phyloP scores from a whole-genome alignment of 2,329 filamentous ascomycete species.

The Zymoseptoria pseudotritici region DNA sequence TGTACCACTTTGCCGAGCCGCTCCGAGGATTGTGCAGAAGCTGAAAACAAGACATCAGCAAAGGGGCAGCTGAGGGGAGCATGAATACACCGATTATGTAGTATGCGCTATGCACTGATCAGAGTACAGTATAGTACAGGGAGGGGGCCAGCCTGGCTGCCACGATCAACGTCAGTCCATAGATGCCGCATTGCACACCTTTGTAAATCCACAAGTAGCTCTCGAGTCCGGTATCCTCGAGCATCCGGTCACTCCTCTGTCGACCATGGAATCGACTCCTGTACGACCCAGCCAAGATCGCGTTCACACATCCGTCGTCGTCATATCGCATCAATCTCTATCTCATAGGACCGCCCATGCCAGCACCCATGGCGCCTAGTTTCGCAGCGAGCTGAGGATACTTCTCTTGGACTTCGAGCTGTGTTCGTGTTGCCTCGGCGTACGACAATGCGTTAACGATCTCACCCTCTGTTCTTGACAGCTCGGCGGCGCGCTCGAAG shows the following conservation, averaged over 20 bases:
- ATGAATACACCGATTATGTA: background rate
- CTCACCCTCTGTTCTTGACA: constrained; percentile 89
- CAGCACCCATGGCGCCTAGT: constrained; percentile 31
- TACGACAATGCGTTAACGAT: constrained; percentile 95
- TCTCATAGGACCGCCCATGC: constrained; percentile 16
- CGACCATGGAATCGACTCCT: too few species aligned
- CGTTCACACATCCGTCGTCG: background rate
- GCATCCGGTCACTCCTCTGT: background rate
- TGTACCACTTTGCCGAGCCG: too few species aligned
- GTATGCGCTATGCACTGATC: background rate
- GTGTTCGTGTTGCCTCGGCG: constrained; percentile 91
- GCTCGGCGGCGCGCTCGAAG: constrained; percentile 92
- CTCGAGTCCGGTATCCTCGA: background rate
- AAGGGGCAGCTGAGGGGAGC: background rate
- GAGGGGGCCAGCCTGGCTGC: background rate
- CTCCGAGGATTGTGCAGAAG: background rate
- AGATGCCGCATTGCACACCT: background rate
- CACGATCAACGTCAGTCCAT: background rate
- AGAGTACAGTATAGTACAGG: background rate
- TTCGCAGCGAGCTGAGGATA: constrained; percentile 44
- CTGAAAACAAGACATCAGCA: background rate
- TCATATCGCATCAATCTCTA: constrained; percentile 1
- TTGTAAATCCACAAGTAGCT: background rate
- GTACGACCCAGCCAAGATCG: background rate
- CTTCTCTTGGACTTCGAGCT: constrained; percentile 64